Evolutionary conservation across 495 filamentous ascomycete genomes (phyloP).

Genomic region (Penicillium daleae): DNA sequence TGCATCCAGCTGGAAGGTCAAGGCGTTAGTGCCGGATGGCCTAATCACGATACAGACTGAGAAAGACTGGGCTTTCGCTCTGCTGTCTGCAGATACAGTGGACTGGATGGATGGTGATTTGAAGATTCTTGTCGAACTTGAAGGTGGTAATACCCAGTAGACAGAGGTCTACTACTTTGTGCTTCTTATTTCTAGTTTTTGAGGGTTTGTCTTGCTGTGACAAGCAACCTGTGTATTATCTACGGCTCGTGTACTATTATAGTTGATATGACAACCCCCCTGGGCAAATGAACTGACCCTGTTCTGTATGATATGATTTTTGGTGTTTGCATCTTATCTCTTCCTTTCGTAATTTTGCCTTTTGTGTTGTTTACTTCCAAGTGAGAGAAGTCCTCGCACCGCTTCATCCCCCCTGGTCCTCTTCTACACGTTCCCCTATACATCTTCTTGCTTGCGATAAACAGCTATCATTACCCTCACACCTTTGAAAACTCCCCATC

Average conservation of each 20-base stretch:
- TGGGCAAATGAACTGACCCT: conserved; percentile 2
- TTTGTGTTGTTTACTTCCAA: not conserved
- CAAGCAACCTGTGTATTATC: conserved; percentile 15
- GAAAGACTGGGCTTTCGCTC: conserved; percentile 50
- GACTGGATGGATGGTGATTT: conserved; percentile 60
- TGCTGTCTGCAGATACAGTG: conserved; percentile 45
- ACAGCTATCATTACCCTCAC: not conserved
- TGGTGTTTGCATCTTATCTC: not conserved
- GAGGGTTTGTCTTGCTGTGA: not conserved
- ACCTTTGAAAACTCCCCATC: not conserved
- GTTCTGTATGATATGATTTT: not conserved
- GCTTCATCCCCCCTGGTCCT: not conserved
- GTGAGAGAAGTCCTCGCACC: not conserved
- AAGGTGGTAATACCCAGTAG: conserved; percentile 19
- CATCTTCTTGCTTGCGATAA: not conserved
- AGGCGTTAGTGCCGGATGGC: conserved; percentile 48
- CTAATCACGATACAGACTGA: conserved; percentile 41
- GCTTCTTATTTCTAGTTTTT: not conserved
- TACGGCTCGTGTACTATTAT: not conserved
- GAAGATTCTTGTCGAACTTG: conserved; percentile 49
- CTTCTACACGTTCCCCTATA: not conserved
- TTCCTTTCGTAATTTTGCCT: not conserved
- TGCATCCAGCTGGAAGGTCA: conserved; percentile 39
- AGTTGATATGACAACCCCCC: not conserved
- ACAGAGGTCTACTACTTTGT: not conserved